Base-by-base conservation (phyloP, 164 flowering plant genomes). In the Nymphaea thermarum region DNA sequence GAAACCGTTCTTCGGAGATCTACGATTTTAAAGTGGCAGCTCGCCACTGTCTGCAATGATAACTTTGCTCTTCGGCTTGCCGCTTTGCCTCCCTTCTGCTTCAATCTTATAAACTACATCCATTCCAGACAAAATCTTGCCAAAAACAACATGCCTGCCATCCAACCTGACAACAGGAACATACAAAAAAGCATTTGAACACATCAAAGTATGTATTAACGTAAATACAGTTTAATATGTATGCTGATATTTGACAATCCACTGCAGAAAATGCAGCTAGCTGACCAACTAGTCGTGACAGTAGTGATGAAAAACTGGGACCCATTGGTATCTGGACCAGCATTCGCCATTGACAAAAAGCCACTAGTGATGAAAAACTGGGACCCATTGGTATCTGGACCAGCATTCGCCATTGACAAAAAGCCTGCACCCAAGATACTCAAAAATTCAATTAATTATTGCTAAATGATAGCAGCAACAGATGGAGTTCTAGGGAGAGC, bases 291-390 rank as follows among this genome's bases (percentile, higher is more conserved):
- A 62, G 99, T 94, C 66, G 90, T 86, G 64, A 91, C 96, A 57
- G 99, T 94, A 15, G 99, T 94, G 62, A 94, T 90, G 85, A 94
- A 94, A 79, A 94, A 94, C 70, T 94, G 99, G 6, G 97, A 94
- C 43, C 99, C 99, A 63, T 91, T 94, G 63, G 93, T 90, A 78
- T 94, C 88, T 10, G 70, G 71, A 61, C 99, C 99, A 67, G 99
- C 85, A 83, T 94, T 94, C 65, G 99, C 99, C 99, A 90, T 91
- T 18, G 99, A 94, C 43, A 94, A 75, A 64, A 83, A 51, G n/a
- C n/a, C n/a, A 57, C 97, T 94, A 15, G 99, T 94, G 62, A 94
- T 90, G 85, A 94, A 94, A 79, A 94, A 94, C 70, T 94, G 99
- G 6, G 97, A 94, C 43, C 99, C 99, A 63, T 91, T 94, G 63